A percentile compares a stretch with the other conserved stretches of the same genome.
Evolutionary conservation across 441 rosid species (phyloP).

Genomic region (Kokia cookei): DNA sequence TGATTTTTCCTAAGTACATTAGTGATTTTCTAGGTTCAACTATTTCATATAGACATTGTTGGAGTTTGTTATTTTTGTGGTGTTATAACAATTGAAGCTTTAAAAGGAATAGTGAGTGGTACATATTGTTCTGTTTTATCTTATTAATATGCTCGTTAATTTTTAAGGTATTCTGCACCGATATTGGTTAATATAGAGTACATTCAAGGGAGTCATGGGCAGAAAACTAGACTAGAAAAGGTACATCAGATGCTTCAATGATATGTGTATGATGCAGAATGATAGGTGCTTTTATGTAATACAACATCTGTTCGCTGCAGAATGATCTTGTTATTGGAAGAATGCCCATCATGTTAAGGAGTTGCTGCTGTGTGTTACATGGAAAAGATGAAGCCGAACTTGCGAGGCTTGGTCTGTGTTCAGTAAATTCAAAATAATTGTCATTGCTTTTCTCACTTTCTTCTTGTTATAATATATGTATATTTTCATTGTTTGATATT

Average conservation of each 20-base stretch:
- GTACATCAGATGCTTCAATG: conserved; percentile 25
- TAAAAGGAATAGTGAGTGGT: background rate
- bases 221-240: conserved; percentile 34
- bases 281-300: background rate
- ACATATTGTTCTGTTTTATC: background rate
- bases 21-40: background rate
- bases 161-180: conserved; percentile 81
- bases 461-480: conserved; percentile 9
- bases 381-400: conserved; percentile 95
- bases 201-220: conserved; percentile 50
- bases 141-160: conserved; percentile 2
- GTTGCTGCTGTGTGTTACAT: conserved; percentile 64
- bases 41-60: background rate
- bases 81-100: background rate
- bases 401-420: conserved; percentile 69
- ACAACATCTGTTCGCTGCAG: conserved; percentile 34
- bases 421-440: conserved; percentile 8
- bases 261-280: background rate
- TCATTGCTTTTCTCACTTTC: background rate
- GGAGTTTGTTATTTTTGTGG: background rate
- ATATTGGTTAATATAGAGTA: conserved; percentile 71
- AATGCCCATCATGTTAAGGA: conserved; percentile 91
- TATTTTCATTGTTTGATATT: conserved; percentile 15
- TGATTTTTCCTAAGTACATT: background rate
- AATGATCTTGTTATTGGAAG: conserved; percentile 63